Conservation (phyloP, 139 green algal genomes). For the Helicosporidium sp. region DNA sequence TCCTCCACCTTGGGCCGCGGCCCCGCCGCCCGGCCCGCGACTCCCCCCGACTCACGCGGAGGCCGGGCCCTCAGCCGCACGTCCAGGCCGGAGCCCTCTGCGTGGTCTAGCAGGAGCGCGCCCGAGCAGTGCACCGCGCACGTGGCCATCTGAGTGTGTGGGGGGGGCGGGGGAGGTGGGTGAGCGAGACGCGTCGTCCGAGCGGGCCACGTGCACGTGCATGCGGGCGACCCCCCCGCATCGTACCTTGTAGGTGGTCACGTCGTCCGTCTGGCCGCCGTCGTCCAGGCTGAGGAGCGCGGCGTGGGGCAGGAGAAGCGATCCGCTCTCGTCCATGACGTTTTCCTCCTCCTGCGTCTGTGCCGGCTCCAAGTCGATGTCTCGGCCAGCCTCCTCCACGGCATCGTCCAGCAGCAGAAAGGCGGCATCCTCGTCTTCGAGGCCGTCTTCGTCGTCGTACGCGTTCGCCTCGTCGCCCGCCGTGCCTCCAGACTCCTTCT, state of each 20-base stretch:
- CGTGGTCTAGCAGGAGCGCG: conserved; percentile 51
- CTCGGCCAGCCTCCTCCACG: conserved; percentile 13
- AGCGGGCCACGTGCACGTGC: not conserved
- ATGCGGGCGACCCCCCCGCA: too few species aligned
- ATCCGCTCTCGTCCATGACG: conserved; percentile 1
- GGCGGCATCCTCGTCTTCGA: conserved; percentile 29
- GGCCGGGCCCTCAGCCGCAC: conserved; percentile 5
- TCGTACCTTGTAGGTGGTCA: not conserved
- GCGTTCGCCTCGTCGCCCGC: not conserved
- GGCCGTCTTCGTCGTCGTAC: conserved; percentile 9
- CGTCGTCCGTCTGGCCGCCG: conserved; percentile 2
- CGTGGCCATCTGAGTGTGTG: conserved; percentile 25
- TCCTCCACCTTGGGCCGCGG: not conserved
- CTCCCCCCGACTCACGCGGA: not conserved
- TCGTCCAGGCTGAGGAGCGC: conserved; percentile 46
- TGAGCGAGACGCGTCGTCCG: not conserved
- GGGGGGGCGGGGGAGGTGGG: not conserved
- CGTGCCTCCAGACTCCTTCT: not conserved
- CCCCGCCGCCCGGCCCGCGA: too few species aligned
- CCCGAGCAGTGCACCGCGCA: conserved; percentile 55
- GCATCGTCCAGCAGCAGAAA: conserved; percentile 34
- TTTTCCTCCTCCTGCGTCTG: too few species aligned
- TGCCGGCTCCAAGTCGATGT: conserved; percentile 46
- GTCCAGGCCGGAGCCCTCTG: conserved; percentile 37
- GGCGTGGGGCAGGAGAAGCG: conserved; percentile 21